Conservation (phyloP, 2,329 filamentous ascomycete genomes). For the Karstenula rhodostoma region DNA sequence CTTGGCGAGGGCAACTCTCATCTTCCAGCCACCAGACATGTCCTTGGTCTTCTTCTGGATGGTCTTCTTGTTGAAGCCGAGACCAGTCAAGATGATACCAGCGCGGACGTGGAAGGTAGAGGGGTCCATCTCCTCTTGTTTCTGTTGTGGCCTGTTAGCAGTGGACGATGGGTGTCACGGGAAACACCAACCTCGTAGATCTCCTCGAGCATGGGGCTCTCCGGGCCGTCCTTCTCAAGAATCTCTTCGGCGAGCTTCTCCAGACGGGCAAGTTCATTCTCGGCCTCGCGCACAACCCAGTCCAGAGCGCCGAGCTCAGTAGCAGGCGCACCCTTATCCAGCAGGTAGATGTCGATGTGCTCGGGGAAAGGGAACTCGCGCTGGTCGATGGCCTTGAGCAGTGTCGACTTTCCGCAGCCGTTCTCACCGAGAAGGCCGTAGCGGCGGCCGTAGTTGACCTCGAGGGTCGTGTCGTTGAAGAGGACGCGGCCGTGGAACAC, state of each 20-base stretch:
- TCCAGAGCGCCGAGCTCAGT: conserved; percentile 90
- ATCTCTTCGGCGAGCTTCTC: conserved; percentile 90
- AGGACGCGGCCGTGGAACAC: conserved; percentile 98
- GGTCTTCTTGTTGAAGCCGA: conserved; percentile 98
- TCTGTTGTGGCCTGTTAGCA: conserved; percentile 60
- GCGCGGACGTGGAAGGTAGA: conserved; percentile 96
- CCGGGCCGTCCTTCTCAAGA: conserved; percentile 89
- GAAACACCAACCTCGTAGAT: conserved; percentile 82
- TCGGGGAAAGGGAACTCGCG: conserved; percentile 96
- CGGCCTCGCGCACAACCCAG: conserved; percentile 95
- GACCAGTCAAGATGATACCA: conserved; percentile 95
- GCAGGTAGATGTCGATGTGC: conserved; percentile 96
- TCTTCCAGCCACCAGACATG: conserved; percentile 99
- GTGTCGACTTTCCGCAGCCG: conserved; percentile 98
- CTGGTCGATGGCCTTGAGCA: conserved; percentile 91
- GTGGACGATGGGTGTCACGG: conserved; percentile 9
- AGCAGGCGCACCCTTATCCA: conserved; percentile 95
- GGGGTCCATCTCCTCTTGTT: conserved; percentile 98
- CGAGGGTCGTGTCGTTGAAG: conserved; percentile 90
- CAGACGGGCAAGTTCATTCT: conserved; percentile 89
- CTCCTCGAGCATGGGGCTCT: conserved; percentile 88
- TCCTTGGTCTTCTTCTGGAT: conserved; percentile 99
- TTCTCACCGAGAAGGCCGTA: conserved; percentile 98
- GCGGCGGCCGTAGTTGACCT: conserved; percentile 89
- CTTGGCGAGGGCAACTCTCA: conserved; percentile 98